Evolutionary conservation across 2,329 filamentous ascomycete genomes (phyloP).

Genomic region (Zymoseptoria tritici): DNA sequence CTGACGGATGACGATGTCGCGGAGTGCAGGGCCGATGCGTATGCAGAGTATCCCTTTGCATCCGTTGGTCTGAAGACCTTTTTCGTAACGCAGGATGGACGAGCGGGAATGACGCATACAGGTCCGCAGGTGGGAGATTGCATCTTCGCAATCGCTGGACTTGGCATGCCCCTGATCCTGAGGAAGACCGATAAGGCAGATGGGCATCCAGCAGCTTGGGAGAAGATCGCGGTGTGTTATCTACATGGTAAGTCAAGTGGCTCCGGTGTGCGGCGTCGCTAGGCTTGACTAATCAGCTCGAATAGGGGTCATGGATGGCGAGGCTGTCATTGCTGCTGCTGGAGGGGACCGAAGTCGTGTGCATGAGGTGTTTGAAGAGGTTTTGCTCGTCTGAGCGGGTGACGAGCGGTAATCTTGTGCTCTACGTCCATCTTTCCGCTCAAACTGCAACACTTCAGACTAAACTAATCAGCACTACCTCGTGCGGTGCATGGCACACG

Average conservation of each 20-base stretch:
- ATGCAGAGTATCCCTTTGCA: background rate
- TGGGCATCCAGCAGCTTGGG: background rate
- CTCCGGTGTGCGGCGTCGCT: too few relatives aligned
- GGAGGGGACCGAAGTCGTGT: background rate
- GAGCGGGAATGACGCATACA: conserved; percentile 1
- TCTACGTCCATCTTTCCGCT: too few relatives aligned
- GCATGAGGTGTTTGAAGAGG: background rate
- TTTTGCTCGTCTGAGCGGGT: background rate
- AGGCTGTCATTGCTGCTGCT: conserved; percentile 2
- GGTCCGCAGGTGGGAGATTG: conserved; percentile 1
- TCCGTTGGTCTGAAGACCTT: conserved; percentile 1
- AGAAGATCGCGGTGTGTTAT: conserved; percentile 2
- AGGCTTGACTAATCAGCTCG: background rate
- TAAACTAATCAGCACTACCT: too few relatives aligned
- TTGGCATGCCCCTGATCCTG: conserved; percentile 3
- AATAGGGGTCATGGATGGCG: conserved; percentile 1
- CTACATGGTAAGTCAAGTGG: conserved; percentile 1
- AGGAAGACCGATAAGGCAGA: background rate
- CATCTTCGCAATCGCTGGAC: background rate
- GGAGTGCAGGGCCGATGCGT: too few relatives aligned
- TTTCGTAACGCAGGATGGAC: conserved; percentile 1
- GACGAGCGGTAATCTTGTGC: too few relatives aligned
- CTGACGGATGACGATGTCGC: too few relatives aligned
- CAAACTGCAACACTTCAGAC: too few relatives aligned
- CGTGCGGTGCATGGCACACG: too few relatives aligned